Evolutionary conservation across 2,329 filamentous ascomycete genomes (phyloP).

Genomic region (Acrocalymma vagum): DNA sequence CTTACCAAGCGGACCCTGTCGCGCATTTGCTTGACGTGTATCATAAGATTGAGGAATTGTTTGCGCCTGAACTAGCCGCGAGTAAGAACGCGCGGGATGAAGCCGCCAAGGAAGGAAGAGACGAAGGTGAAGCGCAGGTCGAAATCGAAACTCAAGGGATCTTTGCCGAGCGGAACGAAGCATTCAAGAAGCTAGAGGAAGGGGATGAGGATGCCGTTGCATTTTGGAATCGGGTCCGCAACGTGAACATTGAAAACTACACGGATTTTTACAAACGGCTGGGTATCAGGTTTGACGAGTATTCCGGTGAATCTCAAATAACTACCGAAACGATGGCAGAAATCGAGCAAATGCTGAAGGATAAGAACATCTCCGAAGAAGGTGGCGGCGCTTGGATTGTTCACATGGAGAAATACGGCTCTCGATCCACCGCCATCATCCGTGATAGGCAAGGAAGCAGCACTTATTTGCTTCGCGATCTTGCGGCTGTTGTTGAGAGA

Average conservation of each 20-base stretch:
- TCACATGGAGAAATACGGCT: conserved; percentile 75
- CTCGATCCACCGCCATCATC: conserved; percentile 74
- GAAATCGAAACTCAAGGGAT: conserved; percentile 41
- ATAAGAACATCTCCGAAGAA: conserved; percentile 72
- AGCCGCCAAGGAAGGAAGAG: conserved; percentile 61
- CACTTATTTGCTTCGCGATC: conserved; percentile 80
- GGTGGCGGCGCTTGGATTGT: conserved; percentile 77
- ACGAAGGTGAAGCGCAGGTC: conserved; percentile 40
- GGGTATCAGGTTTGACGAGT: conserved; percentile 75
- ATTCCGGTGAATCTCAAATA: conserved; percentile 79
- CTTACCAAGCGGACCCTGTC: conserved; percentile 70
- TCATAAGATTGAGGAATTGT: conserved; percentile 68
- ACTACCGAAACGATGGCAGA: conserved; percentile 71
- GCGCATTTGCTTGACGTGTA: conserved; percentile 77
- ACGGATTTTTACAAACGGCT: conserved; percentile 73
- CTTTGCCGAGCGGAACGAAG: conserved; percentile 51
- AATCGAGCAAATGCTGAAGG: conserved; percentile 68
- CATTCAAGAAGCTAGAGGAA: conserved; percentile 77
- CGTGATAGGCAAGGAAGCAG: conserved; percentile 79
- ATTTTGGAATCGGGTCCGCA: conserved; percentile 72
- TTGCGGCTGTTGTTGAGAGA: conserved; percentile 75
- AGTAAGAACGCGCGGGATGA: conserved; percentile 61
- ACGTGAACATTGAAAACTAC: conserved; percentile 73
- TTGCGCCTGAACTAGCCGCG: conserved; percentile 67
- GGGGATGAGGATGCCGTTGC: conserved; percentile 68